These are phyloP conservation scores for Candida xiaguanensis DNA, from an alignment of 805 yeast genomes.

Conservation along the genomic window DNA sequence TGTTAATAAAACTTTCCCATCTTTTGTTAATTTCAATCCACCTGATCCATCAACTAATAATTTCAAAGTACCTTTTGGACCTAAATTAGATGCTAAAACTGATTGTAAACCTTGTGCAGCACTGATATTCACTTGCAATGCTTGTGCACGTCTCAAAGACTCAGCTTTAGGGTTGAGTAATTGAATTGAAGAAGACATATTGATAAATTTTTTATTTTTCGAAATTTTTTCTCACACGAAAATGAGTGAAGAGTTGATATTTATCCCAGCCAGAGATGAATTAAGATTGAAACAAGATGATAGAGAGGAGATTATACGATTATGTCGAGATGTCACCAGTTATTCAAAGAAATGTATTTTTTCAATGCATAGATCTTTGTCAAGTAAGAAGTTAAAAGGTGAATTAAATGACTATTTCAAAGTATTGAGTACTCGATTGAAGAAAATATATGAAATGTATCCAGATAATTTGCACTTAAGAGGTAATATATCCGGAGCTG, in stretches of 20 bases:
- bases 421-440: slow-evolving; percentile 11
- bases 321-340: slow-evolving; percentile 35
- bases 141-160: slow-evolving; percentile 92
- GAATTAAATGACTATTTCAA: slow-evolving; percentile 14
- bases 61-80: slow-evolving; percentile 96
- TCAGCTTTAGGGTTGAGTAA: slow-evolving; percentile 96
- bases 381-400: slow-evolving; percentile 3
- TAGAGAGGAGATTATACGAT: slow-evolving; percentile 30
- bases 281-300: slow-evolving; percentile 24
- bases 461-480: slow-evolving; percentile 13
- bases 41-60: slow-evolving; percentile 98
- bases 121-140: slow-evolving; percentile 87
- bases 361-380: slow-evolving; percentile 16
- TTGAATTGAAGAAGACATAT: slow-evolving; percentile 45
- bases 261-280: slow-evolving; percentile 19
- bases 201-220: slow-evolving; percentile 2
- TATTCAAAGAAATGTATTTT: slow-evolving; percentile 34
- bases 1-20: slow-evolving; percentile 86
- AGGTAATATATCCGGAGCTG: slow-evolving; percentile 19
- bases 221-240: not conserved
- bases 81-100: slow-evolving; percentile 86
- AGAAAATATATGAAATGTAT: slow-evolving; percentile 8
- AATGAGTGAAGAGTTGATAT: slow-evolving; percentile 10
- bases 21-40: slow-evolving; percentile 90
- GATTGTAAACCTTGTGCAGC: slow-evolving; percentile 97